phyloP scores from a whole-genome alignment of 441 rosid species.

The Sinapis alba region DNA sequence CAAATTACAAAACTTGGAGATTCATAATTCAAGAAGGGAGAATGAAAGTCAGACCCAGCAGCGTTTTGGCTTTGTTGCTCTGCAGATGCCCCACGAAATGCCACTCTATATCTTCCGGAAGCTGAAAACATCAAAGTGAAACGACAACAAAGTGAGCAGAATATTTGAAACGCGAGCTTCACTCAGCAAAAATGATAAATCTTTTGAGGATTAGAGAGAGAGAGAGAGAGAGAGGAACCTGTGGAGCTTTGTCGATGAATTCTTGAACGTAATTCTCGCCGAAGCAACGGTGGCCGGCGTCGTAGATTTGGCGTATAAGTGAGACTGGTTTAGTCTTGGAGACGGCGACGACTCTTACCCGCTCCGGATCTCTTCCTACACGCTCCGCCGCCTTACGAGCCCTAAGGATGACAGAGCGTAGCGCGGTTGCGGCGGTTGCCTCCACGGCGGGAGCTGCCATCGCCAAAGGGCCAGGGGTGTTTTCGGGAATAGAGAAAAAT shows the following conservation, averaged over 20 bases:
- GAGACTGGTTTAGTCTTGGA: conserved; percentile 86
- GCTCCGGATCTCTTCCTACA: conserved; percentile 52
- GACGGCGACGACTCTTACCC: conserved; percentile 72
- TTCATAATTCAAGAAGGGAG: not conserved
- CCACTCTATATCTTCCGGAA: conserved; percentile 85
- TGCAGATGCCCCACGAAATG: conserved; percentile 89
- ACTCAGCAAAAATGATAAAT: not conserved
- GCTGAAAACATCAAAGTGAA: conserved; percentile 44
- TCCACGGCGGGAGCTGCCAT: conserved; percentile 75
- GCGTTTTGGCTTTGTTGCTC: conserved; percentile 83
- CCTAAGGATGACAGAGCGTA: conserved; percentile 67
- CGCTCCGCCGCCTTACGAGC: conserved; percentile 73
- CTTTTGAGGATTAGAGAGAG: not conserved
- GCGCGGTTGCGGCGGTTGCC: conserved; percentile 61
- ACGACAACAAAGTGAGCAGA: not conserved
- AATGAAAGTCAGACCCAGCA: conserved; percentile 54
- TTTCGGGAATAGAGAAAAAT: not conserved
- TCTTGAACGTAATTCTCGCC: conserved; percentile 93
- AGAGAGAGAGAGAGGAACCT: conserved; percentile 43
- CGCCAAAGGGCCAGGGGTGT: not conserved
- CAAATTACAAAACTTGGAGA: not conserved
- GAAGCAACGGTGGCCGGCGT: conserved; percentile 85
- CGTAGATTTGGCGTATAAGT: conserved; percentile 78
- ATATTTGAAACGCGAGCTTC: not conserved
- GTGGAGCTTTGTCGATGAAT: conserved; percentile 81